Evolutionary conservation across 768 basidiomycete species (phyloP), one percentile per base, ranked within the genome.

Genomic region (Podaxis sp.): DNA sequence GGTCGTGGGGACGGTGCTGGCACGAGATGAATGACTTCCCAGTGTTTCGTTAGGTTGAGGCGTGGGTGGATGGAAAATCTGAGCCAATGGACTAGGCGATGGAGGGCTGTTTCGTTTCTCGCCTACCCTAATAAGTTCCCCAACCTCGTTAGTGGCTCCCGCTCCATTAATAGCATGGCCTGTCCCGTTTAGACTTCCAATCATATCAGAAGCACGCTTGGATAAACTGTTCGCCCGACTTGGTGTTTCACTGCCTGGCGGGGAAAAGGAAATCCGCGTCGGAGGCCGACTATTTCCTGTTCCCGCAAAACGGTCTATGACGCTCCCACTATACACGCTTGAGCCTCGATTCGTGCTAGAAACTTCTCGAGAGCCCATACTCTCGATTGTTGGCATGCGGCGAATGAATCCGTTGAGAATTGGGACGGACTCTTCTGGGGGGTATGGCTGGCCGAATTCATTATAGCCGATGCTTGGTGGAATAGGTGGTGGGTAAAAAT

Each of bases 381-480:
- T 87, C 71, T 92, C 89, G 64, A 92, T 92, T 30, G 91, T 92
- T 19, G 89, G 87, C 90, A 93, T 91, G 42, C 91, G 87, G 57
- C 82, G 79, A 49, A 92, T 80, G 67, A 79, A 83, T 24, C 82
- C 79, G 58, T 89, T 88, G 60, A 93, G 75, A 54, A 92, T 79
- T 5, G 80, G 80, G 33, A 91, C 76, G 58, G 82, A 79, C 61
- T 82, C 79, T 42, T 84, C 84, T 22, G 79, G 76, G 19, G 77
- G 76, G 67, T 80, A 80, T 2, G 80, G 80, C 26, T 74, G 71
- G 2, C 79, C 81, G 53, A 81, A 82, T 65, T 84, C 83, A 68
- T 84, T 80, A 65, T 80, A 81, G 0, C 77, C 78, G 40, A 81
- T 68, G 12, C 72, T 64, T 6, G 71, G 71, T 12, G 75, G 70